Percentiles rank a stretch among this genome's conserved stretches.
Conservation (phyloP, 164 flowering plant genomes). For the Piper longum region DNA sequence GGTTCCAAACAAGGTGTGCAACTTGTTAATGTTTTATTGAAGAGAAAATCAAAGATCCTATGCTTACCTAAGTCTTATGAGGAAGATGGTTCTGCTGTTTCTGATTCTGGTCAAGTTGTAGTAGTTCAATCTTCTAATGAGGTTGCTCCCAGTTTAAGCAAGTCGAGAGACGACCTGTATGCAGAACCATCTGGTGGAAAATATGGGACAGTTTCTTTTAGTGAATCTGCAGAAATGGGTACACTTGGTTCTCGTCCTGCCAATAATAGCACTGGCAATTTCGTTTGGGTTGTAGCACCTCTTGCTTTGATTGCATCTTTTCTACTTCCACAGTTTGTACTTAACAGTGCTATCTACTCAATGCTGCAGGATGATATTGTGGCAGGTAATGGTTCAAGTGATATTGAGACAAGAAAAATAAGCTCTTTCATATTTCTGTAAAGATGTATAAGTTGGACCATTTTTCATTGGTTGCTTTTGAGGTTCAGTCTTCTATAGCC, state of each 20-base stretch:
- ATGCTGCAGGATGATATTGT: constrained; percentile 28
- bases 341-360: constrained; percentile 29
- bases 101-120: constrained; percentile 3
- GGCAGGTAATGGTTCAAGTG: constrained; percentile 31
- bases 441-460: not conserved
- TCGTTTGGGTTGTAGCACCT: constrained; percentile 64
- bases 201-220: constrained; percentile 70
- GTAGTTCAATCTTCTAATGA: not conserved
- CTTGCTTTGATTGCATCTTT: constrained; percentile 49
- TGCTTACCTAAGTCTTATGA: constrained; percentile 1
- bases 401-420: not conserved
- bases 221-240: constrained; percentile 51
- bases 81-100: not conserved
- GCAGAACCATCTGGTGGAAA: constrained; percentile 61
- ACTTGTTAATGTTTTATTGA: not conserved
- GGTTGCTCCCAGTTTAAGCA: not conserved
- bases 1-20: not conserved
- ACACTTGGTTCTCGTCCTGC: constrained; percentile 55
- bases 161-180: not conserved
- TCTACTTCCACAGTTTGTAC: constrained; percentile 52
- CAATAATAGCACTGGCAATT: constrained; percentile 41
- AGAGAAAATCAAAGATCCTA: constrained; percentile 4
- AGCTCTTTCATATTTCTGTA: not conserved
- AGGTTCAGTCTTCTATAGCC: not conserved
- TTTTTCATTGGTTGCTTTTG: not conserved